Base-by-base conservation (phyloP, 2,329 filamentous ascomycete species). In the Pyricularia sp. region DNA sequence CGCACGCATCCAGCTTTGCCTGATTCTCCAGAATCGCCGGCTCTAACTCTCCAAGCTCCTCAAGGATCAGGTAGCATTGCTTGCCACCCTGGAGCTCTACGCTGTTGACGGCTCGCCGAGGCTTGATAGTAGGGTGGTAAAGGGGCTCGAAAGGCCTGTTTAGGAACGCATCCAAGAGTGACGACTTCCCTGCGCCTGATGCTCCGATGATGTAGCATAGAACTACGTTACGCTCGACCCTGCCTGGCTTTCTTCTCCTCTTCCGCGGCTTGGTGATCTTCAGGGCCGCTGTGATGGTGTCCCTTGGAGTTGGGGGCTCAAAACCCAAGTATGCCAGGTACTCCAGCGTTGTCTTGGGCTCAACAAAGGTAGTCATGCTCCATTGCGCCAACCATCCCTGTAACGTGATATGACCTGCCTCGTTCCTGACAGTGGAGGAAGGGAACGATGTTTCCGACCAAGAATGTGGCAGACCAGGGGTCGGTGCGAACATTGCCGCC, bases 341-440 rank as follows among this genome's bases (percentile, higher is more conserved):
- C 70, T 96, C 93, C 4, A 99, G 82, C 0, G 94, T 97, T 0
- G 91, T 97, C 73, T 94, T 96, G 13, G 94, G 93, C 65, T 96
- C 93, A 66, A 96, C 86, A 71, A 97, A 99, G 0, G 94, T 99
- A 0, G 94, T 99, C 94, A 99, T 99, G 74, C 93, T 97, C 94
- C 94, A 99, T 72, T 99, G 94, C 4, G 94, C 94, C 49, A 99
- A 84, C 94, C 94, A 99, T 1, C 94, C 94, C 75, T 99, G 94
- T 4, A 99, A 81, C 1, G 94, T 99, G 67, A 99, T 93, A 73
- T 97, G 86, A 0, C 94, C 94, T 9, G 91, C 91, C 76, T 99
- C 94, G 72, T 97, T 97, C 57, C 91, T 88, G 22, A 97, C 93
- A 0, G 94, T 97, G 28, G 91, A 96, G 0, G 90, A 92, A 1